phyloP scores from a whole-genome alignment of 2,329 filamentous ascomycete genomes.

The Aspergillus terreus region DNA sequence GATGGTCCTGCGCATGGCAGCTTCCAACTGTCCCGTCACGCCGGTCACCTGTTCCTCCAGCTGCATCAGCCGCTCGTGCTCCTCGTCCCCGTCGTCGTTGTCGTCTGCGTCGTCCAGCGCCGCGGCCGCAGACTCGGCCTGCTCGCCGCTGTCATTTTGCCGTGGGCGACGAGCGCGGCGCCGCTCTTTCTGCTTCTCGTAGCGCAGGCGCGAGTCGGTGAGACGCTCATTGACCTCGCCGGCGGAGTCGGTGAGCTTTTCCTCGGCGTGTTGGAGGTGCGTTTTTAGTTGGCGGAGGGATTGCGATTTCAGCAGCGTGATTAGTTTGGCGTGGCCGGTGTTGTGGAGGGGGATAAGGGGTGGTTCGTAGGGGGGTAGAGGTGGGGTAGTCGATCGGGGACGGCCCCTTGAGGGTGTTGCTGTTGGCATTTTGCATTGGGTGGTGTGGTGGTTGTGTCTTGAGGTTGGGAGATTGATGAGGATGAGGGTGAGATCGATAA shows the following conservation, averaged over 20 bases:
- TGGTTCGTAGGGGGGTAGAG: constrained; percentile 51
- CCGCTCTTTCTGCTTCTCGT: constrained; percentile 34
- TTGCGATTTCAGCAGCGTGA: constrained; percentile 40
- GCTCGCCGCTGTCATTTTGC: constrained; percentile 19
- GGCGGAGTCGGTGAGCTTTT: constrained; percentile 47
- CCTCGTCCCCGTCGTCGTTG: constrained; percentile 31
- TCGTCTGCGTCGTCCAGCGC: constrained; percentile 21
- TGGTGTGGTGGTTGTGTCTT: background rate
- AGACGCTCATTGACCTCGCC: constrained; percentile 56
- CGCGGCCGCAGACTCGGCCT: constrained; percentile 16
- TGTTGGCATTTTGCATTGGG: background rate
- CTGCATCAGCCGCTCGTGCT: constrained; percentile 39
- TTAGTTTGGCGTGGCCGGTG: constrained; percentile 45
- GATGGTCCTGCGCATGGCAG: constrained; percentile 54
- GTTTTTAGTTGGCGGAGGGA: constrained; percentile 45
- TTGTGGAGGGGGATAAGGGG: constrained; percentile 51
- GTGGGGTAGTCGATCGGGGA: constrained; percentile 7
- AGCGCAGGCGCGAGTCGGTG: constrained; percentile 34
- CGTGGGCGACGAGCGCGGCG: constrained; percentile 12
- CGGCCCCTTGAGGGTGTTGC: constrained; percentile 3
- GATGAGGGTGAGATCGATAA: constrained; percentile 5
- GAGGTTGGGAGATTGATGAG: background rate
- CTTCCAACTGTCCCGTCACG: constrained; percentile 55
- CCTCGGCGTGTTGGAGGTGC: constrained; percentile 46
- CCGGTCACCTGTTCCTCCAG: constrained; percentile 46